These are phyloP conservation scores for Boletus bicolor DNA, from an alignment of 768 basidiomycete genomes.

Conservation along the genomic window DNA sequence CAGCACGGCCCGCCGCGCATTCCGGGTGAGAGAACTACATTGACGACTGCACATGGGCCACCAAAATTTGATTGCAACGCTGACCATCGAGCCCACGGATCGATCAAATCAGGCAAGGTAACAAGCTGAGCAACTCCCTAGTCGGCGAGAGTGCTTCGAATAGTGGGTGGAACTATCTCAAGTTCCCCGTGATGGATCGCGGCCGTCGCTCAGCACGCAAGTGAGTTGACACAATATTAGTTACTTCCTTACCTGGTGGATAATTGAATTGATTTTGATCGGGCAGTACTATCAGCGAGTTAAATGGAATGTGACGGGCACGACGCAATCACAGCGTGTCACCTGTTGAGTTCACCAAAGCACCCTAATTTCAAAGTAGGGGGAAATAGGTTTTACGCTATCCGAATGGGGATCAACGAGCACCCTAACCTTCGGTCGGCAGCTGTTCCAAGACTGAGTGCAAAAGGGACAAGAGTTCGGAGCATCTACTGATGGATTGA, in stretches of 20 bases:
- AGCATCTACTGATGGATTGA: background rate
- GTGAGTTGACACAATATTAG: background rate
- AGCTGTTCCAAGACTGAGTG: background rate
- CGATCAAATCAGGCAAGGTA: background rate
- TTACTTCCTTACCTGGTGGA: background rate
- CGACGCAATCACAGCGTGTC: background rate
- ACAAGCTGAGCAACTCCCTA: background rate
- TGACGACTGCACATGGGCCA: background rate
- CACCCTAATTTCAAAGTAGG: slow-evolving; percentile 8
- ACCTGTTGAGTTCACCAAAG: background rate
- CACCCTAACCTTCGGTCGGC: background rate
- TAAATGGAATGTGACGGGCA: background rate
- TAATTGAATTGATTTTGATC: background rate
- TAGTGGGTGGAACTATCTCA: background rate
- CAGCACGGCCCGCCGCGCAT: slow-evolving; percentile 6
- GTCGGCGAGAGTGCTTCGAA: background rate
- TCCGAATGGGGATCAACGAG: slow-evolving; percentile 6
- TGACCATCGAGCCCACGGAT: background rate
- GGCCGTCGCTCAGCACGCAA: background rate
- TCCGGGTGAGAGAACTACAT: slow-evolving; percentile 5
- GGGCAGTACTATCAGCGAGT: slow-evolving; percentile 3
- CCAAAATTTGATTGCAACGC: background rate
- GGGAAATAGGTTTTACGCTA: background rate
- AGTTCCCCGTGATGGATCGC: background rate
- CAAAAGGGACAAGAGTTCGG: background rate